Conservation (phyloP, 495 filamentous ascomycete species). For the Lentithecium fluviatile region DNA sequence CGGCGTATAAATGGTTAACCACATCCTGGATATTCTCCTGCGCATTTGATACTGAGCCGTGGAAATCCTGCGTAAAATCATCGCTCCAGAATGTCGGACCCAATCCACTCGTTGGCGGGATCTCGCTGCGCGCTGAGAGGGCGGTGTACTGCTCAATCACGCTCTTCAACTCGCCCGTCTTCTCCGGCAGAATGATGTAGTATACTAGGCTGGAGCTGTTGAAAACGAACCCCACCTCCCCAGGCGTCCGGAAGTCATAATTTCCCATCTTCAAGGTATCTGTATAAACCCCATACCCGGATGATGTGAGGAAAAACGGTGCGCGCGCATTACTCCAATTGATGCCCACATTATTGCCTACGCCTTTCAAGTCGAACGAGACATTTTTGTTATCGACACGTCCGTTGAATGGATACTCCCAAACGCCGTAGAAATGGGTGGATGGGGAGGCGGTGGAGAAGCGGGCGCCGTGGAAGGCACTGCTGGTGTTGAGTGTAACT, state of each 20-base stretch:
- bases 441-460: slow-evolving; percentile 3
- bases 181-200: slow-evolving; percentile 37
- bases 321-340: slow-evolving; percentile 41
- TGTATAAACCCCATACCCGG: slow-evolving; percentile 40
- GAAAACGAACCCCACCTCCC: slow-evolving; percentile 39
- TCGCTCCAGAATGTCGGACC: slow-evolving; percentile 43
- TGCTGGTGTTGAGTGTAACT: slow-evolving; percentile 12
- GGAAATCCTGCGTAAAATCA: slow-evolving; percentile 41
- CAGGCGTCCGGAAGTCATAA: slow-evolving; percentile 35
- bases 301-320: slow-evolving; percentile 40
- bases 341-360: slow-evolving; percentile 35
- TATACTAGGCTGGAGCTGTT: slow-evolving; percentile 37
- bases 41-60: slow-evolving; percentile 38
- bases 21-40: slow-evolving; percentile 41
- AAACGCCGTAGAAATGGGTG: slow-evolving; percentile 37
- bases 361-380: slow-evolving; percentile 35
- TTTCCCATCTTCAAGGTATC: slow-evolving; percentile 37
- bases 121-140: slow-evolving; percentile 28
- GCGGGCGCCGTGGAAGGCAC: slow-evolving; percentile 14
- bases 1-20: slow-evolving; percentile 36
- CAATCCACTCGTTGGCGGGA: slow-evolving; percentile 38
- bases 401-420: slow-evolving; percentile 41
- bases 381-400: slow-evolving; percentile 36
- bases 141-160: slow-evolving; percentile 35
- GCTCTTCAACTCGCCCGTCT: slow-evolving; percentile 25